These are phyloP conservation scores for Uncinocarpus reesii DNA, from an alignment of 2,329 filamentous ascomycete genomes.

Conservation along the genomic window DNA sequence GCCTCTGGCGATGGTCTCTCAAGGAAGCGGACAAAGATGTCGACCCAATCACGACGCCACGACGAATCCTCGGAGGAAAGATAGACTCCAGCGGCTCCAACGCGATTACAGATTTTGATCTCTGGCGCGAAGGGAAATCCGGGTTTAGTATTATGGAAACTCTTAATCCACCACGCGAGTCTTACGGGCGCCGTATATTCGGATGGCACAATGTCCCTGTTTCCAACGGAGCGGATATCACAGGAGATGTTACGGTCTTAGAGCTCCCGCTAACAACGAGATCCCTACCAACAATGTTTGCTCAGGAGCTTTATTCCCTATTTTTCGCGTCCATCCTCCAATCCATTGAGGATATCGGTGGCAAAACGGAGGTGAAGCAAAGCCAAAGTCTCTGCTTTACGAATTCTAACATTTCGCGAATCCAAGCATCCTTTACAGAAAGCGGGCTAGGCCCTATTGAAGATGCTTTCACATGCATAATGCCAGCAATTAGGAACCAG, in stretches of 20 bases:
- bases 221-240: constrained; percentile 19
- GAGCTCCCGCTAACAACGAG: constrained; percentile 21
- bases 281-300: constrained; percentile 23
- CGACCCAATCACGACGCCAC: too few relatives aligned
- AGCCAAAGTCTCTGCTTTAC: constrained; percentile 16
- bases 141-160: constrained; percentile 16
- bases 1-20: too few relatives aligned
- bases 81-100: too few relatives aligned
- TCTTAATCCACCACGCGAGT: neutral
- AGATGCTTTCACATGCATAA: constrained; percentile 27
- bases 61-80: too few relatives aligned
- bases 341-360: constrained; percentile 20
- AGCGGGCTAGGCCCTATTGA: constrained; percentile 22
- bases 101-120: constrained; percentile 15
- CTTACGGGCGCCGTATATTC: neutral
- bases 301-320: constrained; percentile 27
- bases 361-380: constrained; percentile 10
- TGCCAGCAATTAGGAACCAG: constrained; percentile 19
- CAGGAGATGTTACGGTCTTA: constrained; percentile 15
- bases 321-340: constrained; percentile 17
- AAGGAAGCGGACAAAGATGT: too few relatives aligned
- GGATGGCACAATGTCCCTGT: constrained; percentile 9
- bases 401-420: constrained; percentile 17
- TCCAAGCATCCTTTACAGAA: too few relatives aligned
- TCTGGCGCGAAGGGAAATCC: neutral